Evolutionary conservation across 345 rosid species (phyloP).

Genomic region (Aquilaria yunnanensis): DNA sequence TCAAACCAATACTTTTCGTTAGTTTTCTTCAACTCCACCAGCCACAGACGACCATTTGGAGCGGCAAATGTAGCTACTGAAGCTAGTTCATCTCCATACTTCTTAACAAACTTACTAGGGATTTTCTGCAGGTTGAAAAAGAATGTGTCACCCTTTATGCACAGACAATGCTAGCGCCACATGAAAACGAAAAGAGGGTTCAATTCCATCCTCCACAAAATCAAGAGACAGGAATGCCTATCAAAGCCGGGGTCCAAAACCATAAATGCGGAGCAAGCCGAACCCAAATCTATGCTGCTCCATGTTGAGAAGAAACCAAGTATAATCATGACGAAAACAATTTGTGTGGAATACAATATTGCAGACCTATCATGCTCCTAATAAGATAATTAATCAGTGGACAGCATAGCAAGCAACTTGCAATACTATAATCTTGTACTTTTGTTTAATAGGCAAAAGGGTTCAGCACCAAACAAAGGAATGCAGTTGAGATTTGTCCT

Average conservation of each 20-base stretch:
- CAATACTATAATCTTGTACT: no score
- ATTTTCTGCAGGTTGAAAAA: conserved; percentile 23
- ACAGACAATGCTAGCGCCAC: background rate
- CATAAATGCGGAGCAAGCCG: no score
- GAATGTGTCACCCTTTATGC: background rate
- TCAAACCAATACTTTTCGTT: conserved; percentile 26
- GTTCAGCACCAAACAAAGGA: no score
- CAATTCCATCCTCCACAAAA: no score
- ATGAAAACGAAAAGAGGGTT: no score
- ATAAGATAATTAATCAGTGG: no score
- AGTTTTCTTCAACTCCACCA: conserved; percentile 21
- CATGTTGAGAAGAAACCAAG: background rate
- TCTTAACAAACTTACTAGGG: conserved; percentile 29
- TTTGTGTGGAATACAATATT: no score
- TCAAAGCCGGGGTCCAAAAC: no score
- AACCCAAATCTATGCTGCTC: background rate
- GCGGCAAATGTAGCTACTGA: conserved; percentile 15
- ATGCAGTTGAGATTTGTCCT: no score
- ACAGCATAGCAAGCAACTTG: no score
- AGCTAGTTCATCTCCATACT: conserved; percentile 31
- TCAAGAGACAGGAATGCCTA: background rate
- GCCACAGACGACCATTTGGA: conserved; percentile 29
- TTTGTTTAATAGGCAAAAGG: no score
- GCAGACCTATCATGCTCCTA: no score
- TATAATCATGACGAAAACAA: background rate